Evolutionary conservation across 2,329 filamentous ascomycete genomes (phyloP).

Genomic region (Aspergillus intermedius): DNA sequence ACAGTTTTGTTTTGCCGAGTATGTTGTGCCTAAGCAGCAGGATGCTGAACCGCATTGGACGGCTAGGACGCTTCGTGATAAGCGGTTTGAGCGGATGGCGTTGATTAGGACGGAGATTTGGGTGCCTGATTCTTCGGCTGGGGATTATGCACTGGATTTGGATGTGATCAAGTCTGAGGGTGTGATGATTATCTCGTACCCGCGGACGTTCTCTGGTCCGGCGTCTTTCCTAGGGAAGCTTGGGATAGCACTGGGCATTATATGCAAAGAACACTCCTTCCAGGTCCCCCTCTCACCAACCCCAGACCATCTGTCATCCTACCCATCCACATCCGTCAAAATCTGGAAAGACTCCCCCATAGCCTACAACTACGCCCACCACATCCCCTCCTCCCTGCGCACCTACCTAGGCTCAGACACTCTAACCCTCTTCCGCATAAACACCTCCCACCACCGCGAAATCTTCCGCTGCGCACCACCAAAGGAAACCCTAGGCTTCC

Average conservation of each 20-base stretch:
- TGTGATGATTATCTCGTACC: constrained; percentile 47
- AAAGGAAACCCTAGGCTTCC: constrained; percentile 46
- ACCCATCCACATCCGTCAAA: constrained; percentile 41
- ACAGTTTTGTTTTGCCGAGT: constrained; percentile 73
- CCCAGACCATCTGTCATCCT: constrained; percentile 34
- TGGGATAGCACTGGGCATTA: constrained; percentile 23
- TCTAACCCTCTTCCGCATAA: constrained; percentile 50
- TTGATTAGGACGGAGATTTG: constrained; percentile 60
- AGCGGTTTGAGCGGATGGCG: constrained; percentile 55
- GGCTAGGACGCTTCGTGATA: constrained; percentile 38
- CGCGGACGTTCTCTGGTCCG: constrained; percentile 14
- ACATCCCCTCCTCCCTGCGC: constrained; percentile 44
- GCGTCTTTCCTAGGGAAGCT: constrained; percentile 15
- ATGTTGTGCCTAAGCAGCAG: constrained; percentile 27
- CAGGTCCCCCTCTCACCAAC: constrained; percentile 49
- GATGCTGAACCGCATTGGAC: constrained; percentile 38
- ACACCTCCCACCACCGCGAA: constrained; percentile 39
- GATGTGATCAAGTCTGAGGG: constrained; percentile 48
- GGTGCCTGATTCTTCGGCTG: constrained; percentile 46
- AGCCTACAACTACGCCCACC: constrained; percentile 32
- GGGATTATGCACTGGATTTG: constrained; percentile 36
- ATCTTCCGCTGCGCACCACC: constrained; percentile 50
- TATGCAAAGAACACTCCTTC: constrained; percentile 40
- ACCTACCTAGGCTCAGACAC: constrained; percentile 35
- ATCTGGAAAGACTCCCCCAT: constrained; percentile 52